phyloP scores from a whole-genome alignment of 176 grass and related monocot species.

The Eleusine coracana region DNA sequence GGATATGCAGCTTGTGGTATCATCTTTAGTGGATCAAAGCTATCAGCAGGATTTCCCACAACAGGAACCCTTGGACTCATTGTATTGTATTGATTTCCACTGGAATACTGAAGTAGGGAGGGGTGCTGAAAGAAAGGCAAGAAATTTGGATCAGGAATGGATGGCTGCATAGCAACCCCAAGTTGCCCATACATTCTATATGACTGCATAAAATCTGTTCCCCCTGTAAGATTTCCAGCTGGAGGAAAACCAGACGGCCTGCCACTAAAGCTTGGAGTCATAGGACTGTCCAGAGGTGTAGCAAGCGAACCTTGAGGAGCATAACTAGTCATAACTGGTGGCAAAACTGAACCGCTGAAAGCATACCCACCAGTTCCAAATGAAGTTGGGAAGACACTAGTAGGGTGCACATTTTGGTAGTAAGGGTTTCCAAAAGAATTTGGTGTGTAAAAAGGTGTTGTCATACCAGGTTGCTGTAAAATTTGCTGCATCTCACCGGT shows the following conservation, averaged over 20 bases:
- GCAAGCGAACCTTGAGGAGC: slow-evolving; percentile 59
- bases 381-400: slow-evolving; percentile 54
- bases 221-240: slow-evolving; percentile 51
- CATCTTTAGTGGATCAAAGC: slow-evolving; percentile 62
- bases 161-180: slow-evolving; percentile 59
- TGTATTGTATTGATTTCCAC: slow-evolving; percentile 71
- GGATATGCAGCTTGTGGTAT: slow-evolving; percentile 47
- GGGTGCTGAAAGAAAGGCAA: slow-evolving; percentile 72
- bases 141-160: slow-evolving; percentile 68
- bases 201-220: slow-evolving; percentile 65
- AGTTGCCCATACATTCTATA: slow-evolving; percentile 82
- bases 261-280: slow-evolving; percentile 63
- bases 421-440: slow-evolving; percentile 61
- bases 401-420: slow-evolving; percentile 65
- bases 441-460: slow-evolving; percentile 64
- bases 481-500: slow-evolving; percentile 63
- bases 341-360: slow-evolving; percentile 61
- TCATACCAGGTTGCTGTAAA: slow-evolving; percentile 52
- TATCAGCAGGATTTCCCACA: slow-evolving; percentile 54
- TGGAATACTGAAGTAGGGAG: slow-evolving; percentile 55
- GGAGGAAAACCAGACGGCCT: slow-evolving; percentile 58
- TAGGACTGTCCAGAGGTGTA: slow-evolving; percentile 55
- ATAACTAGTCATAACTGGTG: slow-evolving; percentile 68
- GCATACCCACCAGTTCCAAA: slow-evolving; percentile 61
- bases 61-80: slow-evolving; percentile 56